Conservation (phyloP, 805 yeast genomes). For the Wickerhamiella nectarea region DNA sequence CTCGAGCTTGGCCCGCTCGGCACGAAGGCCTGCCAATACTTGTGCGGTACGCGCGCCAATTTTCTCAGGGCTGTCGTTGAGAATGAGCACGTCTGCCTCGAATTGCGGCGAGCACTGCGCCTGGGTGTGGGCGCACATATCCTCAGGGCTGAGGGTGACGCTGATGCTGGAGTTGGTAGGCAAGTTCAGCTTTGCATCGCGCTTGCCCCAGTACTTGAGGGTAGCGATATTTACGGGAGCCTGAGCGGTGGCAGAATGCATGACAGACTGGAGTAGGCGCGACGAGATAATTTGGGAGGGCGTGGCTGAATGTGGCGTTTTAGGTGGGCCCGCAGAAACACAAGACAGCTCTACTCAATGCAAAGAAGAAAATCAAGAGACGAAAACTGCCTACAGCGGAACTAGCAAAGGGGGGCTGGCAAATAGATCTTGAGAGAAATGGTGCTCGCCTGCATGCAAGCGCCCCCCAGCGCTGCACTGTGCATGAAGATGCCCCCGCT, state of each 20-base stretch:
- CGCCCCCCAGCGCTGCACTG: no score
- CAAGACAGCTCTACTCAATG: no score
- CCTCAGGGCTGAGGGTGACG: slow-evolving; percentile 83
- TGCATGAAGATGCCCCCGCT: no score
- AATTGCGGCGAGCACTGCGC: slow-evolving; percentile 54
- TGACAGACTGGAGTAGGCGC: slow-evolving; percentile 33
- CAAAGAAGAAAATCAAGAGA: no score
- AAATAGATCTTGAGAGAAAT: no score
- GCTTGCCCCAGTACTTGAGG: slow-evolving; percentile 96
- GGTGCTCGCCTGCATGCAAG: no score
- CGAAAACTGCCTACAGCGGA: no score
- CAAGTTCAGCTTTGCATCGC: slow-evolving; percentile 73
- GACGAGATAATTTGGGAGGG: background rate
- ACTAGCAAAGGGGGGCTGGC: no score
- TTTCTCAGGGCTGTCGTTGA: slow-evolving; percentile 74
- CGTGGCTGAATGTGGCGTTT: background rate
- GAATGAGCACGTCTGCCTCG: slow-evolving; percentile 56
- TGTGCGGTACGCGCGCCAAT: slow-evolving; percentile 42
- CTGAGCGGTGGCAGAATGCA: slow-evolving; percentile 53
- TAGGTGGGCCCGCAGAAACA: background rate
- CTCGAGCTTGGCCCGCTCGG: slow-evolving; percentile 52
- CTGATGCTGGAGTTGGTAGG: slow-evolving; percentile 96
- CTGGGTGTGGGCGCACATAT: slow-evolving; percentile 81
- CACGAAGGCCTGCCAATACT: slow-evolving; percentile 63
- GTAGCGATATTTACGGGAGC: slow-evolving; percentile 99